Percentiles rank a stretch among this genome's conserved stretches.
phyloP scores from a whole-genome alignment of 495 filamentous ascomycete species.

The Astrothelium subdiscretum region DNA sequence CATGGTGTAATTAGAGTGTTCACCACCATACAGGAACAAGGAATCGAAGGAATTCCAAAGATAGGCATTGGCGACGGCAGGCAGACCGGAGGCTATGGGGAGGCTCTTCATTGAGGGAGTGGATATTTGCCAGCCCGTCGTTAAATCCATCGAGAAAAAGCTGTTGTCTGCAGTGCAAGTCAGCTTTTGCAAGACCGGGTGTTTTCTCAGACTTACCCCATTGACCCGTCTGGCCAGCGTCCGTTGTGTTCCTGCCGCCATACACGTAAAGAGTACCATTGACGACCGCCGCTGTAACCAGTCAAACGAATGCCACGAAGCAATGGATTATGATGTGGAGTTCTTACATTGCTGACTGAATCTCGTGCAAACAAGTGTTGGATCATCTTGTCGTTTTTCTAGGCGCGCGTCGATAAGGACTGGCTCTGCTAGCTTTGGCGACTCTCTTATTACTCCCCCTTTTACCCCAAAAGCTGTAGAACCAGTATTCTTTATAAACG shows the following conservation, averaged over 20 bases:
- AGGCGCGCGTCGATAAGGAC: conserved; percentile 3
- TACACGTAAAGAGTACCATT: conserved; percentile 70
- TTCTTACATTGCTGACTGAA: conserved; percentile 53
- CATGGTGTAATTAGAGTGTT: conserved; percentile 50
- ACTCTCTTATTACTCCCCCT: conserved; percentile 19
- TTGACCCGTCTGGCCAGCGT: conserved; percentile 43
- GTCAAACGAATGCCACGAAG: conserved; percentile 38
- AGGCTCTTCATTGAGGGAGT: conserved; percentile 50
- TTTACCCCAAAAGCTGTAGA: conserved; percentile 16
- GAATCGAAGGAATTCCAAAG: conserved; percentile 59
- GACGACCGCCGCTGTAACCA: conserved; percentile 34
- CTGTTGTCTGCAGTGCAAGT: conserved; percentile 46
- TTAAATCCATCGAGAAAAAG: conserved; percentile 54
- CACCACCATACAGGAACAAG: conserved; percentile 60
- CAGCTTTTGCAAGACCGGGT: conserved; percentile 13
- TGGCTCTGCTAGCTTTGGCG: conserved; percentile 2
- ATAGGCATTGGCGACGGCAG: conserved; percentile 56
- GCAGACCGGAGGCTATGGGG: conserved; percentile 54
- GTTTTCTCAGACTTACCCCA: conserved; percentile 44
- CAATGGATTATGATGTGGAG: neutral
- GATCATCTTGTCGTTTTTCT: conserved; percentile 27
- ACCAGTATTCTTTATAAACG: conserved; percentile 6
- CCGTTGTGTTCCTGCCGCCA: conserved; percentile 48
- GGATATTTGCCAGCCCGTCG: conserved; percentile 52
- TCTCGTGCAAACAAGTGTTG: conserved; percentile 45